Base-by-base conservation (phyloP, 2,329 filamentous ascomycete genomes). In the Neoarthrinium moseri region DNA sequence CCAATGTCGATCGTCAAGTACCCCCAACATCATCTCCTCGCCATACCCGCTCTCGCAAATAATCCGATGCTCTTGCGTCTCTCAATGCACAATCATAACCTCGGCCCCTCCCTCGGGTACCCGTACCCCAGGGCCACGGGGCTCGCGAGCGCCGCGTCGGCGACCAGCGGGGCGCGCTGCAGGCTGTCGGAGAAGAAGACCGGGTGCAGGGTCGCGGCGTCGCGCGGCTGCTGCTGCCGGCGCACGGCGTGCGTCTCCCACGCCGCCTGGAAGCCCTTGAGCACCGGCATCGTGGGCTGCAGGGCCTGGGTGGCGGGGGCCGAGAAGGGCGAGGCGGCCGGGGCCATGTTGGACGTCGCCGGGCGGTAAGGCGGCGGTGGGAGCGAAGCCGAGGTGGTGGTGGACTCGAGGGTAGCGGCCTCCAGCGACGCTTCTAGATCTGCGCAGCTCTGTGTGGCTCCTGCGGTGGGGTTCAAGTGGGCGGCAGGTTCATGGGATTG, bases 171-270 rank as follows among this genome's bases (percentile, higher is more conserved):
- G 3, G 77, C 73, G 55, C 75, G 79, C 47, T 77, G 77, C 41
- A 89, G 67, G 42, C 74, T 74, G 23, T 80, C 71, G 0, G 86
- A 87, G 68, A 91, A 90, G 67, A 91, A 91, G 2, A 89, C 87
- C 0, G 87, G 87, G 54, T 91, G 87, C 21, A 80, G 70, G 30
- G 72, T 73, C 1, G 86, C 80, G 8, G 80, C 70, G 60, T 86
- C 57, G n/a, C n/a, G n/a, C n/a, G n/a, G n/a, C n/a, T n/a, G n/a
- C n/a, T n/a, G n/a, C 29, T 51, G 50, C 22, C 29, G 33, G 3
- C 6, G 43, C 11, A 15, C 23, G 13, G 22, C 22, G 18, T 22
- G n/a, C 22, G 37, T 40, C 22, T 50, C 48, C 11, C 44, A 30
- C 43, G 41, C 24, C 12, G 27, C 35, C 20, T n/a, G 24, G 8